Evolutionary conservation across 1,284 basidiomycete genomes (phyloP).

Genomic region (Rhizopogon parksii): DNA sequence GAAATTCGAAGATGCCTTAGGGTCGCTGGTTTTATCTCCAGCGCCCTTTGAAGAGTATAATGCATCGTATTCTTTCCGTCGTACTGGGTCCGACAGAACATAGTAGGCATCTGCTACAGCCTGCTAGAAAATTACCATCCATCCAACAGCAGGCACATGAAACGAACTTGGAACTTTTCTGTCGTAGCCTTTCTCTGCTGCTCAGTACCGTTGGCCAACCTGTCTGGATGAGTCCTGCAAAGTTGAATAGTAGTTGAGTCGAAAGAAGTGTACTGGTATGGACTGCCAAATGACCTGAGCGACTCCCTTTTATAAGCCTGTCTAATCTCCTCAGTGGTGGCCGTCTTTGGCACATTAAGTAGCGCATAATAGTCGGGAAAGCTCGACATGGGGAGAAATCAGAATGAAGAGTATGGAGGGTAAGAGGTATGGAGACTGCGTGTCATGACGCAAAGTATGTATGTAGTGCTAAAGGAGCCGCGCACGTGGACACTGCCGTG

Average conservation of each 20-base stretch:
- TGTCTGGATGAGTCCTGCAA: slow-evolving; percentile 81
- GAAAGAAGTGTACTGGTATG: slow-evolving; percentile 11
- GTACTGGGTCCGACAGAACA: slow-evolving; percentile 78
- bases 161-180: slow-evolving; percentile 70
- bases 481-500: no score
- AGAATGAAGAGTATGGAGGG: not conserved
- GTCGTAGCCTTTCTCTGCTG: slow-evolving; percentile 71
- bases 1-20: slow-evolving; percentile 65
- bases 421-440: not conserved
- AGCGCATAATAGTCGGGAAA: slow-evolving; percentile 76
- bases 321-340: slow-evolving; percentile 67
- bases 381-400: slow-evolving; percentile 39
- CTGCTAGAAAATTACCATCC: slow-evolving; percentile 31
- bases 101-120: slow-evolving; percentile 95
- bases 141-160: not conserved
- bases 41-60: slow-evolving; percentile 50
- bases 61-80: slow-evolving; percentile 77
- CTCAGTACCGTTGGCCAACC: slow-evolving; percentile 68
- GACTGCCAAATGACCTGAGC: slow-evolving; percentile 37
- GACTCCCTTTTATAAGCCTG: slow-evolving; percentile 83
- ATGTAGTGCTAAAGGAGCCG: no score
- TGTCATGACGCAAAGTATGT: no score
- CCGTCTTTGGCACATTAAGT: slow-evolving; percentile 49
- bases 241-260: slow-evolving; percentile 9
- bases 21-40: slow-evolving; percentile 50